Evolutionary conservation across 768 basidiomycete species (phyloP).

Genomic region (Tricholomella constricta): DNA sequence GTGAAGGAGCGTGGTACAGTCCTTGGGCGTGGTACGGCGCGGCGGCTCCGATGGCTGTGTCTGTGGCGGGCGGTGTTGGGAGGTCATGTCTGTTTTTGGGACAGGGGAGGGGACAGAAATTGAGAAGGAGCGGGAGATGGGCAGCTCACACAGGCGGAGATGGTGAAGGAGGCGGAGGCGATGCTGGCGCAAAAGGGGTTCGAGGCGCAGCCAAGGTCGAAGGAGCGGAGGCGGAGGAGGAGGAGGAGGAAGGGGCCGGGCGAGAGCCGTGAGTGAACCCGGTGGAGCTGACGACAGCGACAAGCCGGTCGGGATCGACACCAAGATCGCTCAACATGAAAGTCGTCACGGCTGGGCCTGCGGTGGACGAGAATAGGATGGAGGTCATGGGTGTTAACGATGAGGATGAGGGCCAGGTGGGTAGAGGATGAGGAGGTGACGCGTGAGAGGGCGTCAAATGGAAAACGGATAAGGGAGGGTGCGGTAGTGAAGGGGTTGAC

Average conservation of each 20-base stretch:
- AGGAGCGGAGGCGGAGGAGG: too few relatives aligned
- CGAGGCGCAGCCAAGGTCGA: background rate
- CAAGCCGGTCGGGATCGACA: conserved; percentile 56
- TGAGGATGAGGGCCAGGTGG: conserved; percentile 13
- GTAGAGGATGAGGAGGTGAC: background rate
- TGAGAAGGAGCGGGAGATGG: background rate
- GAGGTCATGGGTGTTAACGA: conserved; percentile 82
- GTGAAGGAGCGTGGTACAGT: conserved; percentile 57
- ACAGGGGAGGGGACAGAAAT: background rate
- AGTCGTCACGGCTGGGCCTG: conserved; percentile 40
- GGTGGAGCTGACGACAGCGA: conserved; percentile 50
- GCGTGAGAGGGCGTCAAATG: conserved; percentile 1
- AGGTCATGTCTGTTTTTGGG: too few relatives aligned
- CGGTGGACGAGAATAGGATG: conserved; percentile 57
- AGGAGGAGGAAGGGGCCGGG: background rate
- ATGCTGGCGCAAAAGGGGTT: background rate
- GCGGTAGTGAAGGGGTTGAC: too few relatives aligned
- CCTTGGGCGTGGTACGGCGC: conserved; percentile 65
- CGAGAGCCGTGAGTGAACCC: conserved; percentile 20
- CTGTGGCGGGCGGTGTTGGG: background rate
- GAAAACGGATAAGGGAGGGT: background rate
- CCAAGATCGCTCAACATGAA: conserved; percentile 50
- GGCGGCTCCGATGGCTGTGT: conserved; percentile 16
- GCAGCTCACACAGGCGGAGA: conserved; percentile 17
- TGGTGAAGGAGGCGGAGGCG: conserved; percentile 21